Conservation (phyloP, 73 alveolate genomes). For the Effrenium voratum region DNA sequence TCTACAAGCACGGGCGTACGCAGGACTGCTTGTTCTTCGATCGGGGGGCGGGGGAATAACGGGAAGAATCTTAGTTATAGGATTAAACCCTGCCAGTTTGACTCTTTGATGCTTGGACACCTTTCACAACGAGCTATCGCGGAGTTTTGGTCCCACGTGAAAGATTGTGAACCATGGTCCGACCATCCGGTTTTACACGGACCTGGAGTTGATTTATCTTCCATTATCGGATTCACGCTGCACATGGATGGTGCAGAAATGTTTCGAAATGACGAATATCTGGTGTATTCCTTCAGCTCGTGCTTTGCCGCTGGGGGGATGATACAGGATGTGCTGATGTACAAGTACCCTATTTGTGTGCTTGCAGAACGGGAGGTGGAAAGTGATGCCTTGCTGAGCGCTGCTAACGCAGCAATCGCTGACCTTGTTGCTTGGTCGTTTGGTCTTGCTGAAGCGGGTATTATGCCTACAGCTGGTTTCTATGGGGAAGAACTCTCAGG, state of each 20-base stretch:
- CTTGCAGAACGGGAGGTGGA: not conserved
- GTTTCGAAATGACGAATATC: not conserved
- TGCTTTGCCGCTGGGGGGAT: not conserved
- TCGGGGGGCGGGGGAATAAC: too few species aligned
- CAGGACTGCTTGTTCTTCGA: too few species aligned
- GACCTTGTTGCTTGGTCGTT: not conserved
- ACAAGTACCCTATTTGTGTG: not conserved
- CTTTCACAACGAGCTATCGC: not conserved
- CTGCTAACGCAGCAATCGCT: not conserved
- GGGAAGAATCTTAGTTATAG: too few species aligned
- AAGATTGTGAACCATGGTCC: not conserved
- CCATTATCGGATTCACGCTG: too few species aligned
- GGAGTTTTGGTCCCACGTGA: not conserved
- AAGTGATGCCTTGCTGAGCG: not conserved
- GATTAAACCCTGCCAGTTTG: not conserved
- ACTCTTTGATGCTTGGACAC: not conserved
- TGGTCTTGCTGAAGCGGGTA: not conserved
- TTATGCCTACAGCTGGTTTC: not conserved
- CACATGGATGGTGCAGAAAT: not conserved
- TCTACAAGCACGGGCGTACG: not conserved
- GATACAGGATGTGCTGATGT: not conserved
- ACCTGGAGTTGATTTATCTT: not conserved
- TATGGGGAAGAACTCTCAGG: not conserved
- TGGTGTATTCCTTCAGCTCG: not conserved
- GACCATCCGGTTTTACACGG: not conserved